Percentiles rank a stretch among this genome's conserved stretches.
These are phyloP conservation scores for Bipolaris oryzae DNA, from an alignment of 2,329 filamentous ascomycete species.

Conservation along the genomic window DNA sequence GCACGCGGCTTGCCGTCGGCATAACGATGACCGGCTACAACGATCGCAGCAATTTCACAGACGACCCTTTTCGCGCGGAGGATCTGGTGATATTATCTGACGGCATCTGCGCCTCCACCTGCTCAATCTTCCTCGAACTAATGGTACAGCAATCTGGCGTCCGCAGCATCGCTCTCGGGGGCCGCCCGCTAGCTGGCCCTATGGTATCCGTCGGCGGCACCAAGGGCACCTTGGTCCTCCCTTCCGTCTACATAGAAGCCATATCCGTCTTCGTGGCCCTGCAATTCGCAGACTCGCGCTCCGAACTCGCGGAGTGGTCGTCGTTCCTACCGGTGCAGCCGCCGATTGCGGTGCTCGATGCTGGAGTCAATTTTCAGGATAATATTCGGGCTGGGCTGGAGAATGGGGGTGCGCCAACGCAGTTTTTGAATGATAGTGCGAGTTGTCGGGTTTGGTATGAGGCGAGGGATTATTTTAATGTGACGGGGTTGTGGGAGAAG, in stretches of 20 bases:
- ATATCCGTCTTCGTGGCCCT: conserved; percentile 26
- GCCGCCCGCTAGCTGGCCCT: conserved; percentile 48
- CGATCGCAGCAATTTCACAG: conserved; percentile 32
- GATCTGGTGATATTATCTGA: conserved; percentile 52
- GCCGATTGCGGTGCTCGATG: conserved; percentile 29
- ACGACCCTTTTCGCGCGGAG: conserved; percentile 46
- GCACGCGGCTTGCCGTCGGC: conserved; percentile 33
- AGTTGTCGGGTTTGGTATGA: conserved; percentile 68
- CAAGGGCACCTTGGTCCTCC: conserved; percentile 50
- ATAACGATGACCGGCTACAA: conserved; percentile 41
- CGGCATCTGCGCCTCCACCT: conserved; percentile 55
- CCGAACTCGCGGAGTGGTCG: conserved; percentile 27
- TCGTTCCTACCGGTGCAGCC: conserved; percentile 33
- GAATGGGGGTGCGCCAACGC: conserved; percentile 53
- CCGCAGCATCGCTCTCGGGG: conserved; percentile 52
- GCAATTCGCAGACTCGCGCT: conserved; percentile 22
- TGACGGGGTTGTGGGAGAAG: conserved; percentile 60
- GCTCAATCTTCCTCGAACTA: conserved; percentile 55
- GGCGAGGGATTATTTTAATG: conserved; percentile 58
- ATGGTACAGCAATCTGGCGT: conserved; percentile 54
- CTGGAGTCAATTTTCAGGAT: conserved; percentile 49
- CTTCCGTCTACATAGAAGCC: conserved; percentile 29
- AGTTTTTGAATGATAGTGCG: conserved; percentile 66
- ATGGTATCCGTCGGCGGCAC: conserved; percentile 55
- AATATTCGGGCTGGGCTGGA: conserved; percentile 45